Conservation (phyloP, 306 rosid genomes). For the Vicia faba region DNA sequence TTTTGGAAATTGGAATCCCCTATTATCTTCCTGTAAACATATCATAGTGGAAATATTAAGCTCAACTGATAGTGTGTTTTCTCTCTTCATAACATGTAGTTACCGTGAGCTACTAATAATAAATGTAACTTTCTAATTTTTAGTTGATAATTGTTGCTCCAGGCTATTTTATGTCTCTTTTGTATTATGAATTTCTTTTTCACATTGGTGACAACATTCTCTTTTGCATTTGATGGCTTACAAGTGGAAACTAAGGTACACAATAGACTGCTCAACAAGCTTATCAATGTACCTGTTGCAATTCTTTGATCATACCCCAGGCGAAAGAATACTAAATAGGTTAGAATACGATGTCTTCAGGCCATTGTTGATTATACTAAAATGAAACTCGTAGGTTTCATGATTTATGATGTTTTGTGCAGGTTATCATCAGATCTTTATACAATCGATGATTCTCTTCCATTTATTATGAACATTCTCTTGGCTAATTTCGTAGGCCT, state of each 20-base stretch:
- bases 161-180: constrained; percentile 80
- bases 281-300: constrained; percentile 80
- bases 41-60: too few relatives aligned
- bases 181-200: constrained; percentile 75
- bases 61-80: constrained; percentile 6
- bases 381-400: constrained; percentile 16
- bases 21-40: too few relatives aligned
- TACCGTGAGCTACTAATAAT: neutral
- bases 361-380: constrained; percentile 25
- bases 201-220: constrained; percentile 92
- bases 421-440: constrained; percentile 97
- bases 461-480: constrained; percentile 92
- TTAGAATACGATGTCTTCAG: constrained; percentile 43
- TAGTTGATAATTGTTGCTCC: constrained; percentile 42
- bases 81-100: constrained; percentile 12
- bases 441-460: constrained; percentile 95
- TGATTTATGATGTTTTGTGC: constrained; percentile 40
- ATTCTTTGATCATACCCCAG: constrained; percentile 88
- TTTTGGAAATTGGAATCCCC: constrained; percentile 7
- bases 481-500: constrained; percentile 91
- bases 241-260: constrained; percentile 87
- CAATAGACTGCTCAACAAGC: constrained; percentile 62
- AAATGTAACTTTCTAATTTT: constrained; percentile 30
- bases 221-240: constrained; percentile 94
- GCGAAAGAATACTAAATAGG: constrained; percentile 94